phyloP scores from a whole-genome alignment of 164 flowering plant species.

The Annona cherimola region DNA sequence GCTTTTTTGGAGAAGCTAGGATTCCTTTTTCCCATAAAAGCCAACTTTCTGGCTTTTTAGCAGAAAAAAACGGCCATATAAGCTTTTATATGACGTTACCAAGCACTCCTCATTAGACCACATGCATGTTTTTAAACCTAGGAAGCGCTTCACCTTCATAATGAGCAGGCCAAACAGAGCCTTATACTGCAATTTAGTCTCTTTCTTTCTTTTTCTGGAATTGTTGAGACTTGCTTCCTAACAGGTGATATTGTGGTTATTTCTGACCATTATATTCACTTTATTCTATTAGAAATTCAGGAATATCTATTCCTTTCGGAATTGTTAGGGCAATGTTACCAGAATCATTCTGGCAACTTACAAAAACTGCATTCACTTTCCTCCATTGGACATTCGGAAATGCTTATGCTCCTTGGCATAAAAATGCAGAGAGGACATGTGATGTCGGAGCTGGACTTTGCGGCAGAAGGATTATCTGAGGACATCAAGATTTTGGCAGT shows the following conservation, averaged over 20 bases:
- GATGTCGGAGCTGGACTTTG: constrained; percentile 45
- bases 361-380: not conserved
- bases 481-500: constrained; percentile 32
- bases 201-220: not conserved
- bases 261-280: too few species aligned
- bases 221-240: not conserved
- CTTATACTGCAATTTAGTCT: not conserved
- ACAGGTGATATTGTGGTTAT: too few species aligned
- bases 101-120: too few species aligned
- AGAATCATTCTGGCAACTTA: not conserved
- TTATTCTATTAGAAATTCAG: too few species aligned
- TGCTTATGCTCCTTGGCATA: not conserved
- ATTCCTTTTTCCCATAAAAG: too few species aligned
- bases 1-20: too few species aligned
- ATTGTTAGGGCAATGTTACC: not conserved
- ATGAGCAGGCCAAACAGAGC: not conserved
- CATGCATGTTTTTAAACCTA: too few species aligned
- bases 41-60: too few species aligned
- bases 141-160: too few species aligned
- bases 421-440: constrained; percentile 30
- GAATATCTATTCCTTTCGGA: too few species aligned
- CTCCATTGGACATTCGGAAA: not conserved
- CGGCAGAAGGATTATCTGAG: constrained; percentile 35
- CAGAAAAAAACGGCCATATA: too few species aligned
- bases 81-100: too few species aligned